phyloP scores from a whole-genome alignment of 768 basidiomycete species.

The Thelephora aurantiotincta region DNA sequence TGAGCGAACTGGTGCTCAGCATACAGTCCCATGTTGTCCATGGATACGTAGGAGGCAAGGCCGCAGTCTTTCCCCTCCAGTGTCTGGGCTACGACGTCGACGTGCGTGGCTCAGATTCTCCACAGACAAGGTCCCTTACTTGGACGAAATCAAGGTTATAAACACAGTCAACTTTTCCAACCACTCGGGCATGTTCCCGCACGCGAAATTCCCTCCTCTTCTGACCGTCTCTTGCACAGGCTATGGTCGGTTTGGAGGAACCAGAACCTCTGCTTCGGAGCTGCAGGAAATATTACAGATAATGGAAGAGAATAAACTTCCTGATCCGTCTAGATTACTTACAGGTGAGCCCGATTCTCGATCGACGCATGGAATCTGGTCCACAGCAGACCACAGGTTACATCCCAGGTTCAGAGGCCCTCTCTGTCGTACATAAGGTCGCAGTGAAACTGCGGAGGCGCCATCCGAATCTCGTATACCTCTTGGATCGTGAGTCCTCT shows the following conservation, averaged over 20 bases:
- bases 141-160: constrained; percentile 36
- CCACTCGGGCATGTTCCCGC: constrained; percentile 50
- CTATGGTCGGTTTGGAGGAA: constrained; percentile 71
- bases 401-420: constrained; percentile 70
- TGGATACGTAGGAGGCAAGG: constrained; percentile 87
- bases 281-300: constrained; percentile 59
- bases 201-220: background rate
- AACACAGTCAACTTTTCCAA: constrained; percentile 95
- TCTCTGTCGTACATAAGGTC: constrained; percentile 50
- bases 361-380: background rate
- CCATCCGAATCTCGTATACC: constrained; percentile 57
- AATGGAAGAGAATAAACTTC: constrained; percentile 65
- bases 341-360: constrained; percentile 38
- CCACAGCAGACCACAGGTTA: constrained; percentile 40
- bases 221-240: constrained; percentile 29
- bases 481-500: constrained; percentile 71
- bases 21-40: constrained; percentile 90
- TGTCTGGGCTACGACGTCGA: constrained; percentile 93
- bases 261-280: constrained; percentile 64
- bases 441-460: constrained; percentile 44
- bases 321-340: constrained; percentile 57
- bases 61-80: constrained; percentile 65
- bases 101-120: constrained; percentile 28
- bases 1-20: constrained; percentile 55
- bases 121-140: constrained; percentile 3